Percentiles rank a stretch among this genome's conserved stretches.
Conservation (phyloP, 2,329 filamentous ascomycete genomes). For the Coniella vitis region DNA sequence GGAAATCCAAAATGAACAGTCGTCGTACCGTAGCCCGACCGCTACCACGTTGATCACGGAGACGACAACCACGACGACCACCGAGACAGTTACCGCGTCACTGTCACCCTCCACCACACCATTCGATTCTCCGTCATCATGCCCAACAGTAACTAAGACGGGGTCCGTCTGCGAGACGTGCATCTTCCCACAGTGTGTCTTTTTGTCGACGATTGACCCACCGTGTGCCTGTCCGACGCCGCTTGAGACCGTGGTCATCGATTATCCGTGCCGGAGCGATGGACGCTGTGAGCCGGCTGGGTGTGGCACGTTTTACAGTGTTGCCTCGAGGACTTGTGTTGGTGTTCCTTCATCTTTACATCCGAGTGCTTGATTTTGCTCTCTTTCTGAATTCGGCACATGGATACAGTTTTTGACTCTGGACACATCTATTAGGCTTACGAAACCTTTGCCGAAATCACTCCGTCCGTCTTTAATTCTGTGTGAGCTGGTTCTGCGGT, state of each 20-base stretch:
- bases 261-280: background rate
- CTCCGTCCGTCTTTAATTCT: too few relatives aligned
- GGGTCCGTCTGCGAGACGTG: conserved; percentile 1
- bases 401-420: too few relatives aligned
- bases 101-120: background rate
- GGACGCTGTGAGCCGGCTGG: background rate
- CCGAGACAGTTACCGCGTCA: background rate
- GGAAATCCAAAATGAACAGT: too few relatives aligned
- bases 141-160: conserved; percentile 1
- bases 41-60: too few relatives aligned
- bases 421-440: too few relatives aligned
- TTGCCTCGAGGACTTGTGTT: background rate
- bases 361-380: too few relatives aligned
- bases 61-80: background rate
- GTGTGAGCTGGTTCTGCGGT: too few relatives aligned
- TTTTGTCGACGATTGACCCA: background rate
- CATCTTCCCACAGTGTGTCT: background rate
- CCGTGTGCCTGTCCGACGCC: background rate
- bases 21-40: too few relatives aligned
- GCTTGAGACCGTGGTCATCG: background rate
- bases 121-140: too few relatives aligned
- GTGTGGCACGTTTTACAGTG: background rate
- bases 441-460: too few relatives aligned
- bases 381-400: background rate
- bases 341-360: background rate